Conservation (phyloP, 257 asterid species). For the Thymus mandschuricus region DNA sequence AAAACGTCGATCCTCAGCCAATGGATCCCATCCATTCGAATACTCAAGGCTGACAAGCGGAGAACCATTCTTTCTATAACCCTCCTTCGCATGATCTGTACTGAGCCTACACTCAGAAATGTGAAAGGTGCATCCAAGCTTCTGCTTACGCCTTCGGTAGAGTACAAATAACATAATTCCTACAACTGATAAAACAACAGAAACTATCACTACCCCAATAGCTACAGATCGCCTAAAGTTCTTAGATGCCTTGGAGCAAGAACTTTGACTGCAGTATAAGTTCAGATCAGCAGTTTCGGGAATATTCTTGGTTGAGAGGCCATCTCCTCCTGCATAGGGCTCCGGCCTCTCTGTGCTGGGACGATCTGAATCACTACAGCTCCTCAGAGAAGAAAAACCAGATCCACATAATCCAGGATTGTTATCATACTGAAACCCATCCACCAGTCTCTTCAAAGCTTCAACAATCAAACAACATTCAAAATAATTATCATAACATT, state of each 20-base stretch:
- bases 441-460: slow-evolving; percentile 81
- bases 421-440: slow-evolving; percentile 71
- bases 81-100: slow-evolving; percentile 52
- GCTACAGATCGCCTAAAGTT: slow-evolving; percentile 66
- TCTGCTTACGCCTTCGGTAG: slow-evolving; percentile 66
- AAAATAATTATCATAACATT: slow-evolving; percentile 13
- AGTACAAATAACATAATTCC: slow-evolving; percentile 48
- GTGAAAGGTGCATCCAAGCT: slow-evolving; percentile 47
- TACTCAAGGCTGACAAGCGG: slow-evolving; percentile 91
- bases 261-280: slow-evolving; percentile 59
- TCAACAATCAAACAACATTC: slow-evolving; percentile 38
- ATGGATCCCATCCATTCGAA: slow-evolving; percentile 91
- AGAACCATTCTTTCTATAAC: slow-evolving; percentile 68
- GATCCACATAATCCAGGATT: slow-evolving; percentile 82
- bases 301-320: slow-evolving; percentile 57
- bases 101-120: slow-evolving; percentile 44
- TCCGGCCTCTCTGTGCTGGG: slow-evolving; percentile 54
- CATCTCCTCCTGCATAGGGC: slow-evolving; percentile 58
- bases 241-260: slow-evolving; percentile 56
- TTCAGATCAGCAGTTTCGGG: slow-evolving; percentile 86
- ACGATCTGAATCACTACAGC: slow-evolving; percentile 48
- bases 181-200: slow-evolving; percentile 47
- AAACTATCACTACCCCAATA: slow-evolving; percentile 52
- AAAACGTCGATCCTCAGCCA: slow-evolving; percentile 78
- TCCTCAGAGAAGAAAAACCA: slow-evolving; percentile 60